Evolutionary conservation across 495 filamentous ascomycete species (phyloP).

Genomic region (Hypoxylon lienhwacheense): DNA sequence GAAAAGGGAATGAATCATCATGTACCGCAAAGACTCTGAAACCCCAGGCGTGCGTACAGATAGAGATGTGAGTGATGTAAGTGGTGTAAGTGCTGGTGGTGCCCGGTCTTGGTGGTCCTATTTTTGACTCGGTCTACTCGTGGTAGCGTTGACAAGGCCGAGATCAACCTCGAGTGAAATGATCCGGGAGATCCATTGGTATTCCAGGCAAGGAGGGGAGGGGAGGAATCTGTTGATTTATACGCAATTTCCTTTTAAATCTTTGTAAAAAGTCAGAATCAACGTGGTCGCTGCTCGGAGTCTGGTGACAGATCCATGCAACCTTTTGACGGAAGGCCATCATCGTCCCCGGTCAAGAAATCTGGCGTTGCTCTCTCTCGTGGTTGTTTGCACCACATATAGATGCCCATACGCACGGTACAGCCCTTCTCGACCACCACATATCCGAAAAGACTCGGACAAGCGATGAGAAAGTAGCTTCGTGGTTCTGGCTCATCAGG

Average conservation of each 20-base stretch:
- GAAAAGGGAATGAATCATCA: neutral
- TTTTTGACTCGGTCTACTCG: slow-evolving; percentile 5
- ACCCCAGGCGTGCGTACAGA: slow-evolving; percentile 6
- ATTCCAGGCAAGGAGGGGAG: neutral
- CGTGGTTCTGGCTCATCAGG: neutral
- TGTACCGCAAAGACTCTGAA: slow-evolving; percentile 13
- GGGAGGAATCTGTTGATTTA: neutral
- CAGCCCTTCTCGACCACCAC: slow-evolving; percentile 1
- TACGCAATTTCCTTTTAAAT: slow-evolving; percentile 8
- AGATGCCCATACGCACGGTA: slow-evolving; percentile 19
- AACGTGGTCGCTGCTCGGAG: slow-evolving; percentile 6
- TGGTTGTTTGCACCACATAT: slow-evolving; percentile 31
- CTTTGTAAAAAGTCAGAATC: slow-evolving; percentile 4
- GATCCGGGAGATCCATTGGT: neutral
- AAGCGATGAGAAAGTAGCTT: slow-evolving; percentile 3
- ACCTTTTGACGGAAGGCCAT: slow-evolving; percentile 21
- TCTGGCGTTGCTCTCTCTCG: slow-evolving; percentile 23
- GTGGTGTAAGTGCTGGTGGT: too few relatives aligned
- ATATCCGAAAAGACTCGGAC: neutral
- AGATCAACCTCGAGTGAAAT: slow-evolving; percentile 1
- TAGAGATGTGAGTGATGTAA: slow-evolving; percentile 3
- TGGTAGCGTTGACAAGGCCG: neutral
- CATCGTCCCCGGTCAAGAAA: slow-evolving; percentile 25
- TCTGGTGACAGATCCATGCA: slow-evolving; percentile 27
- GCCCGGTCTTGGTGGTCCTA: too few relatives aligned